These are phyloP conservation scores for Xylaria sp. DNA, from an alignment of 2,329 filamentous ascomycete genomes.

Conservation along the genomic window DNA sequence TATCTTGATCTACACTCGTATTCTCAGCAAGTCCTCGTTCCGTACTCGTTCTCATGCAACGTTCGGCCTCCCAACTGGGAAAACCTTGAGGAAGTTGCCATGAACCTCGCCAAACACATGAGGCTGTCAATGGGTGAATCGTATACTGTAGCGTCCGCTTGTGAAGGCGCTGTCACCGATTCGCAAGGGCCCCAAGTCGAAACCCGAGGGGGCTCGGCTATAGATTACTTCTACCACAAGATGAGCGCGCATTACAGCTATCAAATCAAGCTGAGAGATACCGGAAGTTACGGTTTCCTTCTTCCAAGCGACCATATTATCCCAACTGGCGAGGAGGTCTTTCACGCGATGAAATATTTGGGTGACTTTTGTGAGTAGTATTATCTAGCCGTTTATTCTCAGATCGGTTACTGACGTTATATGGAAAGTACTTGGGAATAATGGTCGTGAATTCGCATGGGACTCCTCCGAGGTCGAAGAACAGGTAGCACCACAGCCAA, in stretches of 20 bases:
- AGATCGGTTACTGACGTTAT: slow-evolving; percentile 2
- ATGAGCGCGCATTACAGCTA: slow-evolving; percentile 78
- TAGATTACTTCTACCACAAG: slow-evolving; percentile 95
- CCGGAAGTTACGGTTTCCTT: slow-evolving; percentile 89
- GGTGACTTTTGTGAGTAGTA: slow-evolving; percentile 55
- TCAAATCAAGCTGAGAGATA: slow-evolving; percentile 90
- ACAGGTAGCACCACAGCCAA: slow-evolving; percentile 18
- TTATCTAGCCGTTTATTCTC: neutral
- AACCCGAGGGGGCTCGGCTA: slow-evolving; percentile 72
- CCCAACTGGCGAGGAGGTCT: slow-evolving; percentile 81
- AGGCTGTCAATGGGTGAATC: slow-evolving; percentile 69
- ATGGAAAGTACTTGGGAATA: slow-evolving; percentile 55
- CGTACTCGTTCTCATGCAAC: slow-evolving; percentile 80
- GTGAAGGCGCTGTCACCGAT: slow-evolving; percentile 64
- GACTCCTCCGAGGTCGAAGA: slow-evolving; percentile 25
- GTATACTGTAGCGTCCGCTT: slow-evolving; percentile 77
- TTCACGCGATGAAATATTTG: slow-evolving; percentile 77
- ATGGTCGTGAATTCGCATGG: slow-evolving; percentile 51
- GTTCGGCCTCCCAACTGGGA: slow-evolving; percentile 77
- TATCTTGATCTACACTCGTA: slow-evolving; percentile 92
- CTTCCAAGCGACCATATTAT: slow-evolving; percentile 81
- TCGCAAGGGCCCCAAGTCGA: slow-evolving; percentile 51
- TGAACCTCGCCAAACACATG: slow-evolving; percentile 85
- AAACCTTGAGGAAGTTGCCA: slow-evolving; percentile 83
- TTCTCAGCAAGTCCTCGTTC: slow-evolving; percentile 89